Evolutionary conservation across 768 basidiomycete genomes (phyloP), one percentile per base, ranked within the genome.

Genomic region (Tremella yokohamensis): DNA sequence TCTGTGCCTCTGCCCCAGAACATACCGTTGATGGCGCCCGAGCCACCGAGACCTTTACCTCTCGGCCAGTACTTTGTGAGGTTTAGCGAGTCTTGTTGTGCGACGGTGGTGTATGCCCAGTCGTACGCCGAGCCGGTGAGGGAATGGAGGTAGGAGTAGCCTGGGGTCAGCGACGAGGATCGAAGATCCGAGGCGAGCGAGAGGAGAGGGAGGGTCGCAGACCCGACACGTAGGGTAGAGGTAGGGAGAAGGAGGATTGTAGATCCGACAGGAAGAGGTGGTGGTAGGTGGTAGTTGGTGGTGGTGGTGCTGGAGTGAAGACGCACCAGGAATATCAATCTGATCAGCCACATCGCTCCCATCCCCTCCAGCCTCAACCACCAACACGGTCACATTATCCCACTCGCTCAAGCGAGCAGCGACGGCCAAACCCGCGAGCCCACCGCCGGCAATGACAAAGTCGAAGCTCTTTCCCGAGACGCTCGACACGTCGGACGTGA

Each of bases 31-130:
- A 87, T 79, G 8, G 86, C 84, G 26, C 84, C 80, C 0, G 83
- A 85, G 6, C 87, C 86, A 53, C 87, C 86, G 20, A 88, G 79
- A 49, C 84, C 82, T 72, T 83, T 85, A 29, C 87, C 87, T 68
- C 78, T 54, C 13, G 85, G 83, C 83, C 85, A 86, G 2, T 77
- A 47, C 55, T 68, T 65, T 38, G 57, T 52, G 2, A 48, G 38
- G 48, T 59, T 51, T 2, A 60, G 39, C 13, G 64, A 54, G 57
- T 70, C 69, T 29, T 52, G 37, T 51, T 75, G 74, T 7, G 65
- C 54, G 1, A 54, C 54, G 3, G 74, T 75, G 15, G 63, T 63
- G 54, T 73, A 75, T 25, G 58, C 54, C 70, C 70, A 72, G 40
- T 68, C 70, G 40, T 65, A 72, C 8, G 64, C 58, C 34, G 70